phyloP scores from a whole-genome alignment of 169 alveolate species.

The Plasmodium blacklocki region DNA sequence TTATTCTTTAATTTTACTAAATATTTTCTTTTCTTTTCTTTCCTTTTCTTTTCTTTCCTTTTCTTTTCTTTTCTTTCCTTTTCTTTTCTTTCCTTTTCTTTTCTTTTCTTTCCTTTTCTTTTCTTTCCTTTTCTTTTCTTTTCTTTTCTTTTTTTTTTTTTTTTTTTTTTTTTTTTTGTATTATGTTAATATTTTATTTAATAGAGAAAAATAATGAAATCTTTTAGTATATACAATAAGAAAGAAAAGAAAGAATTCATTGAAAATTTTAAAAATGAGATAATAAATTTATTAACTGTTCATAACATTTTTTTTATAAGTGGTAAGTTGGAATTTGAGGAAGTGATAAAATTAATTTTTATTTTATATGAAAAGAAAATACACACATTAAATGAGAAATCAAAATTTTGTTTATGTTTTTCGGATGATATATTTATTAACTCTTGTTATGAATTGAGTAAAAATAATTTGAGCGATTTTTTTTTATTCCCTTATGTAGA shows the following conservation, averaged over 20 bases:
- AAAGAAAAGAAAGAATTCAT: slow-evolving; percentile 57
- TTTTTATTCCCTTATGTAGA: slow-evolving; percentile 8
- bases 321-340: slow-evolving; percentile 59
- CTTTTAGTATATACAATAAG: slow-evolving; percentile 28
- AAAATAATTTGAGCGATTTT: slow-evolving; percentile 31
- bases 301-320: slow-evolving; percentile 47
- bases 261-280: slow-evolving; percentile 46
- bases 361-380: slow-evolving; percentile 69
- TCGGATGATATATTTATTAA: slow-evolving; percentile 18
- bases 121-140: neutral
- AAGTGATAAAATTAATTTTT: slow-evolving; percentile 29
- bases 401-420: slow-evolving; percentile 46
- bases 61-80: neutral
- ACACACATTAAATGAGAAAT: slow-evolving; percentile 57
- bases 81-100: neutral
- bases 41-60: no score
- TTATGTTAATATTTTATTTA: neutral
- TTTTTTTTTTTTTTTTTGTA: neutral
- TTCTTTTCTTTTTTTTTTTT: neutral
- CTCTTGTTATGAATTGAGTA: slow-evolving; percentile 21
- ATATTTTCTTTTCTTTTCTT: no score
- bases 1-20: no score
- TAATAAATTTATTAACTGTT: slow-evolving; percentile 31
- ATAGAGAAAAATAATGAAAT: slow-evolving; percentile 18
- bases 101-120: no score